phyloP scores from a whole-genome alignment of 2,329 filamentous ascomycete species.

The Lecanicillium sp. region DNA sequence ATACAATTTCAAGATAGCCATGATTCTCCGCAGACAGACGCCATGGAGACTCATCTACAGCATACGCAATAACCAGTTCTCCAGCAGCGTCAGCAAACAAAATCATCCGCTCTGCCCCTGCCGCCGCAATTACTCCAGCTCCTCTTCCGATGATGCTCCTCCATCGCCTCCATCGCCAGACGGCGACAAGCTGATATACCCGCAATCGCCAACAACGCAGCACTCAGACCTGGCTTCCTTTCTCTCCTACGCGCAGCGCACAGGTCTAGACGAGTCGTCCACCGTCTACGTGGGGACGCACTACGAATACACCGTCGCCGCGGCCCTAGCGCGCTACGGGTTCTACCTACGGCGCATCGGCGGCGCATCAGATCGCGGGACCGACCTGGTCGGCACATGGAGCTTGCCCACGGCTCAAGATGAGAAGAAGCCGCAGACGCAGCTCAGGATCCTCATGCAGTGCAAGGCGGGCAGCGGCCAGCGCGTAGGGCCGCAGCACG shows the following conservation, averaged over 20 bases:
- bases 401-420: constrained; percentile 37
- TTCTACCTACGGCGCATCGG: constrained; percentile 61
- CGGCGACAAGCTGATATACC: constrained; percentile 26
- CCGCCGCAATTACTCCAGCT: too few species aligned
- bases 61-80: too few species aligned
- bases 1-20: too few species aligned
- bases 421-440: constrained; percentile 15
- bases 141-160: too few species aligned
- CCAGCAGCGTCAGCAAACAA: too few species aligned
- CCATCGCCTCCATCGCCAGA: too few species aligned
- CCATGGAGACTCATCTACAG: too few species aligned
- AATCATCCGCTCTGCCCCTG: too few species aligned
- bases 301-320: constrained; percentile 65
- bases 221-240: constrained; percentile 62
- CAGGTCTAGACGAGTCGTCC: constrained; percentile 44
- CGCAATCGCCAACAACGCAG: constrained; percentile 35
- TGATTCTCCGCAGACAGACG: too few species aligned
- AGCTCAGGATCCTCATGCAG: constrained; percentile 48
- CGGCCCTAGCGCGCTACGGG: constrained; percentile 49
- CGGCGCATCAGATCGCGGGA: constrained; percentile 59
- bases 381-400: constrained; percentile 70
- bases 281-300: constrained; percentile 64
- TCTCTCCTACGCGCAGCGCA: constrained; percentile 52
- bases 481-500: constrained; percentile 46
- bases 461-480: constrained; percentile 56